phyloP scores from a whole-genome alignment of 139 green algal species.

The Tetraselmis chui region DNA sequence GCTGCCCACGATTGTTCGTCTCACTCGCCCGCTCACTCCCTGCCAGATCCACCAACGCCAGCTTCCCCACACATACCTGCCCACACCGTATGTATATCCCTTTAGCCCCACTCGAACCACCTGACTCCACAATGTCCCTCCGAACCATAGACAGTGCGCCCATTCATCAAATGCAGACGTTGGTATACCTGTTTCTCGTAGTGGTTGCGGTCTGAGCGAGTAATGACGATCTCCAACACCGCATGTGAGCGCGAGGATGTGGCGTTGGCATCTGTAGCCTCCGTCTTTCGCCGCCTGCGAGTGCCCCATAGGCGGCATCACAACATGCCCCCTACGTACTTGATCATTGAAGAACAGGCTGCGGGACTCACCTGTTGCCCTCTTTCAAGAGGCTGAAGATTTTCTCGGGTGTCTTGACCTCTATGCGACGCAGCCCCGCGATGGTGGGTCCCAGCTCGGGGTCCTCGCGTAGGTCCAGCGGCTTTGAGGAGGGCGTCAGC shows the following conservation, averaged over 20 bases:
- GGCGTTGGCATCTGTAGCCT: constrained; percentile 37
- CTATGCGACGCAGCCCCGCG: constrained; percentile 7
- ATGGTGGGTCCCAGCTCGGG: constrained; percentile 21
- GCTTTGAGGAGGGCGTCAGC: constrained; percentile 17
- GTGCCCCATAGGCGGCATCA: neutral
- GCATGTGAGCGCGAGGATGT: constrained; percentile 38
- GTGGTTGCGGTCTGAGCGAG: constrained; percentile 35
- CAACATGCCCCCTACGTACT: too few relatives aligned
- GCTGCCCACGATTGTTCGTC: constrained; percentile 64
- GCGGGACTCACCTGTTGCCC: constrained; percentile 26
- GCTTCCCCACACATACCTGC: constrained; percentile 30
- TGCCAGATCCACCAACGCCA: constrained; percentile 63
- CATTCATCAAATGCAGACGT: neutral
- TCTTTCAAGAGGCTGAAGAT: constrained; percentile 32
- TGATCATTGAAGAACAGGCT: too few relatives aligned
- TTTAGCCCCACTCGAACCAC: too few relatives aligned
- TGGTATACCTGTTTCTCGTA: constrained; percentile 27
- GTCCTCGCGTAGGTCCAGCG: constrained; percentile 41
- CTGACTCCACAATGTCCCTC: neutral
- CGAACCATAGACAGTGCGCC: neutral
- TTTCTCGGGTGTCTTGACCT: constrained; percentile 17
- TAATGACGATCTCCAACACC: constrained; percentile 61
- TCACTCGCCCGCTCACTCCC: constrained; percentile 50
- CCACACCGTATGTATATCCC: too few relatives aligned
- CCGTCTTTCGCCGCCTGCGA: constrained; percentile 29